Evolutionary conservation across 768 basidiomycete genomes (phyloP).

Genomic region (Russula emetica): DNA sequence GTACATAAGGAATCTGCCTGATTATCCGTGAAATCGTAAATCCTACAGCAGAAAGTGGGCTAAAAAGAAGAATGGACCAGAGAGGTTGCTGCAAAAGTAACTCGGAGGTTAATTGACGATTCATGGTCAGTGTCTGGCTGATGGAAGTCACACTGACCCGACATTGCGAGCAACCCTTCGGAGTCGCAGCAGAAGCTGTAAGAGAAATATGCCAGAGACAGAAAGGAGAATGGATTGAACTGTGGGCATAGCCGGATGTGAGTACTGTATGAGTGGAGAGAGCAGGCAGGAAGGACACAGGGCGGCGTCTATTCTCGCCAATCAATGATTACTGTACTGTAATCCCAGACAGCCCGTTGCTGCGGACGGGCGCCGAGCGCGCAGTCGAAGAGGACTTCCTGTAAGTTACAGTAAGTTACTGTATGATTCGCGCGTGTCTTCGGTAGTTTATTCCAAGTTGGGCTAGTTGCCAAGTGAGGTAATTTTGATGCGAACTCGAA

Average conservation of each 20-base stretch:
- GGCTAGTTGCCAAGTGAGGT: too few relatives aligned
- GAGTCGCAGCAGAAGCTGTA: not conserved
- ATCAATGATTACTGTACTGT: too few relatives aligned
- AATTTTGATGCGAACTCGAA: too few relatives aligned
- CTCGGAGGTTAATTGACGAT: not conserved
- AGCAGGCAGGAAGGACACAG: not conserved
- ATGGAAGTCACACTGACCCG: conserved; percentile 1
- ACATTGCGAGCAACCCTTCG: conserved; percentile 5
- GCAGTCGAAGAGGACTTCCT: too few relatives aligned
- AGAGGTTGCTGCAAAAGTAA: not conserved
- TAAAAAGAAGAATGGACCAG: conserved; percentile 8
- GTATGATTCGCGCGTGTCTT: too few relatives aligned
- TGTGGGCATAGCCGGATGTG: not conserved
- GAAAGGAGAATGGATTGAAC: not conserved
- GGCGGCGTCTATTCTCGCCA: not conserved
- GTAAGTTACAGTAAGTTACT: too few relatives aligned
- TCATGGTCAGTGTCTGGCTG: too few relatives aligned
- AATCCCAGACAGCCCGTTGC: too few relatives aligned
- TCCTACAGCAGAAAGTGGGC: not conserved
- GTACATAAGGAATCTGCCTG: not conserved
- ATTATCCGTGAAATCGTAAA: not conserved
- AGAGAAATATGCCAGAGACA: not conserved
- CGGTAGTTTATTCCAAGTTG: too few relatives aligned
- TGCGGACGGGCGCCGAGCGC: too few relatives aligned
- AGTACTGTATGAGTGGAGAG: not conserved